phyloP scores from a whole-genome alignment of 2,329 filamentous ascomycete genomes.

The Acrodontium crateriforme region DNA sequence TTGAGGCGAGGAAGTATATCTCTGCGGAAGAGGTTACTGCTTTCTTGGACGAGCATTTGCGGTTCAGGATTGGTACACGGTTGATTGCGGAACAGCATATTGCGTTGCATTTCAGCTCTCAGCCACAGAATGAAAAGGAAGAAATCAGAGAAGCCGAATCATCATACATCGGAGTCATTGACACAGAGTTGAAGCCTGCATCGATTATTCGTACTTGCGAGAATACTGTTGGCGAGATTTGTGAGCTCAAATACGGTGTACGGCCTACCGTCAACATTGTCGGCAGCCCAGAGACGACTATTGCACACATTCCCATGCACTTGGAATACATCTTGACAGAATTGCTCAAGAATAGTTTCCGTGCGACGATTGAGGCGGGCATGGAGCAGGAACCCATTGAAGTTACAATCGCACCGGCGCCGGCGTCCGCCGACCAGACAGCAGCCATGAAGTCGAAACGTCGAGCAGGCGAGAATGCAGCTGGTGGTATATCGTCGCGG shows the following conservation, averaged over 20 bases:
- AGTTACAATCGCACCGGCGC: conserved; percentile 72
- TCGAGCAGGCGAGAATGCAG: conserved; percentile 6
- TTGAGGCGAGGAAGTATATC: conserved; percentile 88
- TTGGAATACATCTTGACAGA: conserved; percentile 96
- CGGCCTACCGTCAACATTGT: conserved; percentile 69
- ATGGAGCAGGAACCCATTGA: conserved; percentile 70
- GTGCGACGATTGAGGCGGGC: conserved; percentile 78
- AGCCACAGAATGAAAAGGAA: conserved; percentile 50
- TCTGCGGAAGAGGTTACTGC: conserved; percentile 66
- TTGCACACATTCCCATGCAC: conserved; percentile 90
- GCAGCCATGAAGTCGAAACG: conserved; percentile 9
- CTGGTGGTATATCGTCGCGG: conserved; percentile 17
- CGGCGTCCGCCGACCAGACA: conserved; percentile 25
- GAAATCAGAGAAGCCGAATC: conserved; percentile 28
- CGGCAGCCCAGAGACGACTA: conserved; percentile 73
- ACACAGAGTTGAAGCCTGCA: conserved; percentile 73
- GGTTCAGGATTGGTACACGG: conserved; percentile 83
- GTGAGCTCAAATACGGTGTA: conserved; percentile 88
- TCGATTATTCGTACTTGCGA: conserved; percentile 73
- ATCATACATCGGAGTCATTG: conserved; percentile 87
- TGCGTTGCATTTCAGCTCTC: conserved; percentile 63
- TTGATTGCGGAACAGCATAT: conserved; percentile 95
- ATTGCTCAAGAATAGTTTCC: conserved; percentile 90
- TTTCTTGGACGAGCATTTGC: conserved; percentile 87
- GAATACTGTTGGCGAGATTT: conserved; percentile 86